Conservation (phyloP, 164 flowering plant species). For the grape (Vitis vinifera) region DNA sequence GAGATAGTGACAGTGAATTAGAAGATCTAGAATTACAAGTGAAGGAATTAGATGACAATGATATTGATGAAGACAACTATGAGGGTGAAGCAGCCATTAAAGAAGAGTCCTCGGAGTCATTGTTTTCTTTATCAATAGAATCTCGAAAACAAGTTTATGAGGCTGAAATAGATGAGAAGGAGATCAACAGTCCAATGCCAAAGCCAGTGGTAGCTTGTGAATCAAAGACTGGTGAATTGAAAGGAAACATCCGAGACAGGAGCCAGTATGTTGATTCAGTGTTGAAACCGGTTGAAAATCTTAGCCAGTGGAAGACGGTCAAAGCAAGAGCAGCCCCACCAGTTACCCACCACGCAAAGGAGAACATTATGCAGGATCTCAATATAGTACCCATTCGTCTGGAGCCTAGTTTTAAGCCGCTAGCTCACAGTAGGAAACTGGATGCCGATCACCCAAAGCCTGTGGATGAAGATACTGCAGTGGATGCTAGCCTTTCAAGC, state of each 20-base stretch:
- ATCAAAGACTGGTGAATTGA: neutral
- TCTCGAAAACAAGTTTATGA: conserved; percentile 12
- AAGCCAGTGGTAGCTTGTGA: neutral
- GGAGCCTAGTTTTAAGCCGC: conserved; percentile 12
- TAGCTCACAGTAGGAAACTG: neutral
- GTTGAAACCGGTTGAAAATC: conserved; percentile 43
- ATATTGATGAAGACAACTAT: conserved; percentile 10
- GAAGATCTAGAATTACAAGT: conserved; percentile 11
- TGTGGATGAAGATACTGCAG: conserved; percentile 37
- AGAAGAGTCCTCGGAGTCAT: conserved; percentile 25
- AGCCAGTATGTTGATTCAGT: conserved; percentile 28
- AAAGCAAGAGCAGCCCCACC: conserved; percentile 17
- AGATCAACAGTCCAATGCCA: conserved; percentile 23
- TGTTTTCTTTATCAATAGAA: conserved; percentile 29
- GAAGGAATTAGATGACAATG: conserved; percentile 10
- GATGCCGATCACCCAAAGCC: conserved; percentile 7
- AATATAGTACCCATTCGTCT: neutral
- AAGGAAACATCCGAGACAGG: conserved; percentile 9
- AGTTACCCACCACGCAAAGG: conserved; percentile 22
- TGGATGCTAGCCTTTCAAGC: conserved; percentile 69
- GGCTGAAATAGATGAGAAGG: conserved; percentile 25
- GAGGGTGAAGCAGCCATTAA: conserved; percentile 2
- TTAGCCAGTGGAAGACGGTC: conserved; percentile 28
- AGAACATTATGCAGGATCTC: conserved; percentile 22
- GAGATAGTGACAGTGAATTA: conserved; percentile 15